Base-by-base conservation (phyloP, 2,329 filamentous ascomycete genomes). In the Colletotrichum sp. region DNA sequence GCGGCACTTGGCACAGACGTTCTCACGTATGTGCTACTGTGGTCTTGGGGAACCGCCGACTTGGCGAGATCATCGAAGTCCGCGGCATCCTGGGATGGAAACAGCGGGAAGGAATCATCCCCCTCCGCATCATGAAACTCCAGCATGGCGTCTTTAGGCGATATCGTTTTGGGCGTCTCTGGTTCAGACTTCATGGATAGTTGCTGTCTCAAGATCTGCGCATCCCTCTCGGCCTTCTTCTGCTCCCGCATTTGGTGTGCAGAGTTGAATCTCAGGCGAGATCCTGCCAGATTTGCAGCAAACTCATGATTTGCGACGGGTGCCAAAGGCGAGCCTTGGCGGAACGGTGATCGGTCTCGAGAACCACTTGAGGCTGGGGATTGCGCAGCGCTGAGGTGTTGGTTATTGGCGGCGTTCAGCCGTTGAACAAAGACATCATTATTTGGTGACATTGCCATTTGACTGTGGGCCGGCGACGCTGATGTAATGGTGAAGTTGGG, bases 61-160 rank as follows among this genome's bases (percentile, higher is more conserved):
- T 77, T 88, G 71, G 80, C 79, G 22, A 88, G 80, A 9, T 85
- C 82, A 2, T 86, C 85, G 55, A 88, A 91, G 7, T 82, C 81
- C 25, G 81, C 86, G 61, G 87, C 83, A 57, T 91, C 88, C 71
- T 90, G 88, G 3, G 91, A 88, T 5, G 94, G 91, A 82, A 98
- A 98, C 25, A 98, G 86, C 15, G 95, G 92, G 80, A 94, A 92
- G 75, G 92, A 92, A 6, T 90, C 86, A 64, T 94, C 93, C 22
- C 93, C 92, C 4, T 96, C 94, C 0, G 88, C 85, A 52, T 97
- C 95, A 77, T 93, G 91, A 82, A 96, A 98, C 76, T 98, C 96
- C 66, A 98, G 86, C 75, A 98, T 86, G 2, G 96, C 95, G 81
- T 98, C 96, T 85, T 98, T 98, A 28, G 96, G 97, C 2, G 96